Evolutionary conservation across 1,139 yeast genomes (phyloP), one percentile per base, ranked within the genome.

Genomic region (Hyphopichia khmerensis): DNA sequence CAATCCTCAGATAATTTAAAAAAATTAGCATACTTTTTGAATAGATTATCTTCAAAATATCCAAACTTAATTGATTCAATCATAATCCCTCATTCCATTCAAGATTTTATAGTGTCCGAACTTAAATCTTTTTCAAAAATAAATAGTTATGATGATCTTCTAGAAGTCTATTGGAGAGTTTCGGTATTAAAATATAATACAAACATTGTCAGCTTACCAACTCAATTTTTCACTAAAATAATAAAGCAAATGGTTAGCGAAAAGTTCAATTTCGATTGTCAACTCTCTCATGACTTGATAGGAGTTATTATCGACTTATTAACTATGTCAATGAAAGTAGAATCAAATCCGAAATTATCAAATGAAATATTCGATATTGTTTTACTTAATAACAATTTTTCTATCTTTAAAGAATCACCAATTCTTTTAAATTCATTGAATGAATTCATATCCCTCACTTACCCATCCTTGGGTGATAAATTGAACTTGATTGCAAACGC

Each of bases 11-110:
- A 62, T n/a, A 61, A 45, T 13, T 42, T 57, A 13, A 47, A 67
- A 43, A 62, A 66, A 41, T 64, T 80, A 35, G 70, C 82, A 1
- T 66, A 65, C 23, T 80, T 80, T 49, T 55, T 79, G 16, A 62
- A 69, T 50, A 43, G 60, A 52, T 34, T 44, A 9, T 43, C 42
- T 17, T 38, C 42, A 18, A 48, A 45, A 32, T 34, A 49, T 23
- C 48, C 40, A 24, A 42, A 46, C 33, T 48, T 44, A 8, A 43
- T 52, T 14, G 33, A 40, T 2, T 51, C 56, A 1, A 29, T 44
- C 3, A 43, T 37, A 18, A 44, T 55, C 13, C 51, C 62, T 1
- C 23, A 39, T 10, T 36, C 36, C n/a, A 40, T 51, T 10, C 55
- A 56, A 37, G 33, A 34, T 2, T 30, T 21, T 3, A 33, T 57